These are phyloP conservation scores for Mikania micrantha DNA, from an alignment of 129 eudicot species.

Conservation along the genomic window DNA sequence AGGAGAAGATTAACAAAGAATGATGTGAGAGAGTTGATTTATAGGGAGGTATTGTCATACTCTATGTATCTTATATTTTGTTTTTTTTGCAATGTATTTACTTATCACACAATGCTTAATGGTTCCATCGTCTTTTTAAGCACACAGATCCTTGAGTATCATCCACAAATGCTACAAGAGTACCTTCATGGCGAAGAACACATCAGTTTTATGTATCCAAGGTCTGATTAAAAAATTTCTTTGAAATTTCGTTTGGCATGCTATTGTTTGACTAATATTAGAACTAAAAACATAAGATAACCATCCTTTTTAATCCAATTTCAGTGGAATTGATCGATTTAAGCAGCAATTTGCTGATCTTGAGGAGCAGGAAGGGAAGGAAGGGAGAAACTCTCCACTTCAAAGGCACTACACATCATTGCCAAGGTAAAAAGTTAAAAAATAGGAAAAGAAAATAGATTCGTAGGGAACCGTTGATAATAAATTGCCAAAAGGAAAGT, in stretches of 20 bases:
- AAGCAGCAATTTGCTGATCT: conserved; percentile 81
- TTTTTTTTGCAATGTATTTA: not conserved
- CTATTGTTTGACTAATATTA: not conserved
- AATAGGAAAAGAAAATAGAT: too few species aligned
- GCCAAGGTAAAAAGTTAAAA: conserved; percentile 48
- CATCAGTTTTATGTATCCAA: conserved; percentile 90
- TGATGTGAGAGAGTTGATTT: conserved; percentile 81
- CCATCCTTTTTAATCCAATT: conserved; percentile 10
- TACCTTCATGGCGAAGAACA: conserved; percentile 81
- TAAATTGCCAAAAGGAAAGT: not conserved
- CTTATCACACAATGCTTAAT: conserved; percentile 22
- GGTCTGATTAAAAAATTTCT: conserved; percentile 26
- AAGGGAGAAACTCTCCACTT: conserved; percentile 48
- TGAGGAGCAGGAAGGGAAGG: conserved; percentile 56
- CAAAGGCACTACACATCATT: conserved; percentile 80
- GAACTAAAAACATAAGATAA: conserved; percentile 10
- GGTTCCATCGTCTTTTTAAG: conserved; percentile 33
- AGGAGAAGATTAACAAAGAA: conserved; percentile 69
- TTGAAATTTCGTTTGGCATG: not conserved
- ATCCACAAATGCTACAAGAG: conserved; percentile 97
- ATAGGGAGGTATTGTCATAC: conserved; percentile 68
- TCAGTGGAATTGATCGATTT: conserved; percentile 60
- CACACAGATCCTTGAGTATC: conserved; percentile 89
- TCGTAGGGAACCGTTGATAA: not conserved
- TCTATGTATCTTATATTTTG: not conserved